A percentile compares a stretch with the other conserved stretches of the same genome.
Conservation (phyloP, 139 green algal genomes). For the Coelastrella sp. region DNA sequence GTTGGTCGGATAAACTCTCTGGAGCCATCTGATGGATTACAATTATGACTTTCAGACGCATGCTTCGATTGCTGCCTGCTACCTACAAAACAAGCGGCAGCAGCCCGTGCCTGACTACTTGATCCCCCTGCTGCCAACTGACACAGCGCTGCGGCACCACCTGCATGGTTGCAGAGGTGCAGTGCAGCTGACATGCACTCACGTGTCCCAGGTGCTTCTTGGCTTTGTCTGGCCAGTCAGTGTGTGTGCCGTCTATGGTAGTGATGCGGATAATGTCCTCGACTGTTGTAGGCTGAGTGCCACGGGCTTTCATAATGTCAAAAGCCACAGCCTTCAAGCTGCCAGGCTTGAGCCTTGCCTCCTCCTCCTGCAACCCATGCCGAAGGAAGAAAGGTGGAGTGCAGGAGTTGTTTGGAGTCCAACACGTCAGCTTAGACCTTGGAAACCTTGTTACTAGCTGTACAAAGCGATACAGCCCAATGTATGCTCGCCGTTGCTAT, state of each 20-base stretch:
- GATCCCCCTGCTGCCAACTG: too few relatives aligned
- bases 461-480: neutral
- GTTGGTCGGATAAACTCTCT: too few relatives aligned
- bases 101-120: too few relatives aligned
- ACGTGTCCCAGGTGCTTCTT: constrained; percentile 9
- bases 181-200: neutral
- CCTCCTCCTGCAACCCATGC: constrained; percentile 56
- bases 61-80: too few relatives aligned
- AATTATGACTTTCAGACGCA: neutral
- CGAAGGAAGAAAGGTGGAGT: neutral
- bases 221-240: constrained; percentile 23
- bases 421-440: neutral
- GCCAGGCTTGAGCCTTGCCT: constrained; percentile 62
- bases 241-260: constrained; percentile 22
- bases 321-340: constrained; percentile 69
- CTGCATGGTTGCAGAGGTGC: neutral
- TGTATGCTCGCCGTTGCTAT: neutral
- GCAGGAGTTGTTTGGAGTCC: neutral
- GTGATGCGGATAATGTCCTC: constrained; percentile 45
- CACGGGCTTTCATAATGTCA: constrained; percentile 56
- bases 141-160: neutral
- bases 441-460: neutral
- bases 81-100: too few relatives aligned
- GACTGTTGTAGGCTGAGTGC: neutral
- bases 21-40: neutral